Evolutionary conservation across 495 filamentous ascomycete genomes (phyloP).

Genomic region (Diplogelasinospora grovesii): DNA sequence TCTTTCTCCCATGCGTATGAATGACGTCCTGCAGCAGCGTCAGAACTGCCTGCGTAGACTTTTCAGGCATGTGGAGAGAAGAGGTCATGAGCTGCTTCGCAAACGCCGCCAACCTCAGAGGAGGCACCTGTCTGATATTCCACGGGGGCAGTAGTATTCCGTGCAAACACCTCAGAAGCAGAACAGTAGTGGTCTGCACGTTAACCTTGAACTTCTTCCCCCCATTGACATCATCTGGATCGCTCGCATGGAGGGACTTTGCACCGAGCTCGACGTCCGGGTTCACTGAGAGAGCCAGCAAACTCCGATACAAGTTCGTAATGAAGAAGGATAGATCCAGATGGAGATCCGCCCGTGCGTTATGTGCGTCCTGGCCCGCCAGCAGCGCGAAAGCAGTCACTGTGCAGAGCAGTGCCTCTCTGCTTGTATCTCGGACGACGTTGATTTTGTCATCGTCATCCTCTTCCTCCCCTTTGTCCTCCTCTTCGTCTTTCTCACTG

Average conservation of each 20-base stretch:
- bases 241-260: slow-evolving; percentile 72
- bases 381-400: slow-evolving; percentile 92
- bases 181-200: slow-evolving; percentile 83
- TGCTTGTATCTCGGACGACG: slow-evolving; percentile 57
- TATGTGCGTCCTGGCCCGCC: slow-evolving; percentile 79
- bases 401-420: slow-evolving; percentile 88
- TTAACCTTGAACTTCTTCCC: slow-evolving; percentile 64
- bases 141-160: slow-evolving; percentile 65
- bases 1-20: slow-evolving; percentile 44
- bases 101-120: slow-evolving; percentile 79
- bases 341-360: slow-evolving; percentile 54
- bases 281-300: slow-evolving; percentile 69
- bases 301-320: slow-evolving; percentile 79
- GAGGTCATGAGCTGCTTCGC: slow-evolving; percentile 81
- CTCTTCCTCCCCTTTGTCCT: slow-evolving; percentile 18
- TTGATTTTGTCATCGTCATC: slow-evolving; percentile 34
- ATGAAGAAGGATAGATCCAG: slow-evolving; percentile 94
- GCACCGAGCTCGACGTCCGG: slow-evolving; percentile 79
- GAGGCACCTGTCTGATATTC: slow-evolving; percentile 56
- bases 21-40: slow-evolving; percentile 67
- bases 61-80: slow-evolving; percentile 82
- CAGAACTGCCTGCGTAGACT: slow-evolving; percentile 69
- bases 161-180: slow-evolving; percentile 78
- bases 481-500: slow-evolving; percentile 44
- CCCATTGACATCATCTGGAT: slow-evolving; percentile 49